Percentiles rank a stretch among this genome's conserved stretches.
These are phyloP conservation scores for Tulasnella calospora DNA, from an alignment of 768 basidiomycete genomes.

Conservation along the genomic window DNA sequence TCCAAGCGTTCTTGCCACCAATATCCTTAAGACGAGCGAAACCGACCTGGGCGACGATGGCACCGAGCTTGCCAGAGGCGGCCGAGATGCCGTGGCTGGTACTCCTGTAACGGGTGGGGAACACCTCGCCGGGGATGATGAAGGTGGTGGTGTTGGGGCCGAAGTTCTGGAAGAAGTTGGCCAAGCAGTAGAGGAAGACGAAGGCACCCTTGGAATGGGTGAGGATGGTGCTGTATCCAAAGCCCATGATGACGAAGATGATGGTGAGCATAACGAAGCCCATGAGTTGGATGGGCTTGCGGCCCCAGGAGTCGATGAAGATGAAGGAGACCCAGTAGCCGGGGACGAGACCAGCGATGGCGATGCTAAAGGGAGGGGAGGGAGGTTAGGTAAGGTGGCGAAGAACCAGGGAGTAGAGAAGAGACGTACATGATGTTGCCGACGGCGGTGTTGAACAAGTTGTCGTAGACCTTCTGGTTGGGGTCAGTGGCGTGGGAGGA, in stretches of 20 bases:
- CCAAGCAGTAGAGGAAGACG: slow-evolving; percentile 33
- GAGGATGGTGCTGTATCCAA: slow-evolving; percentile 30
- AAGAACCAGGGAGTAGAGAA: neutral
- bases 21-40: slow-evolving; percentile 52
- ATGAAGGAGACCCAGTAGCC: slow-evolving; percentile 34
- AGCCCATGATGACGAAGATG: slow-evolving; percentile 34
- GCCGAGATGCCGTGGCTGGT: slow-evolving; percentile 32
- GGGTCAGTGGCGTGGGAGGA: slow-evolving; percentile 35
- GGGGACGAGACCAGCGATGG: slow-evolving; percentile 34
- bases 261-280: slow-evolving; percentile 30
- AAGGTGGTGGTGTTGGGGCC: slow-evolving; percentile 31
- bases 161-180: slow-evolving; percentile 35
- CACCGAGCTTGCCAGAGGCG: slow-evolving; percentile 32
- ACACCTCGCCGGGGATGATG: slow-evolving; percentile 33
- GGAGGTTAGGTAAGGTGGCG: neutral
- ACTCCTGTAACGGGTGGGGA: slow-evolving; percentile 32
- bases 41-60: slow-evolving; percentile 32
- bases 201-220: slow-evolving; percentile 30
- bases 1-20: slow-evolving; percentile 50
- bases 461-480: slow-evolving; percentile 47
- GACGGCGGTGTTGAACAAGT: slow-evolving; percentile 58
- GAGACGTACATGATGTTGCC: slow-evolving; percentile 48
- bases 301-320: slow-evolving; percentile 52
- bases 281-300: slow-evolving; percentile 59
- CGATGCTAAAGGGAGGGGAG: slow-evolving; percentile 25